Evolutionary conservation across 2,329 filamentous ascomycete genomes (phyloP), one percentile per base, ranked within the genome.

Genomic region (Aspergillus hortae): DNA sequence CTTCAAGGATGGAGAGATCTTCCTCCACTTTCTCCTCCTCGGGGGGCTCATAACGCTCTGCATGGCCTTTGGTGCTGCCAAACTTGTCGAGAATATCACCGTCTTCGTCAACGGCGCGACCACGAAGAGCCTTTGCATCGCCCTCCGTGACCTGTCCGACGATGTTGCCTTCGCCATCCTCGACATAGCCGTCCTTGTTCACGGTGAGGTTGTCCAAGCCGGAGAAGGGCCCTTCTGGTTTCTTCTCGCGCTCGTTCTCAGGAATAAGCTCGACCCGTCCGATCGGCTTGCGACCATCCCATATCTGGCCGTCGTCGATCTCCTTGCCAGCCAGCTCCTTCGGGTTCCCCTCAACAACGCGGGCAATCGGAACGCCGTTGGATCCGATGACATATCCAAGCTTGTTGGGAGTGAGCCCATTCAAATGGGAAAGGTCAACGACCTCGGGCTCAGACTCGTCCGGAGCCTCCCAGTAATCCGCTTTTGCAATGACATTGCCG

Each of bases 81-180:
- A 90, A 91, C 68, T 84, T 85, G 75, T 94, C 90, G 51, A 88
- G 78, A 30, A 95, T 84, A 52, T 94, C 89, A 35, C 90, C 90
- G 57, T 95, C 89, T 56, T 90, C 86, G 52, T 94, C 90, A 15
- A 94, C 89, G 7, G 77, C 64, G 44, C 89, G 86, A 14, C 90
- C 90, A 35, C 86, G 82, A 1, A 95, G 80, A 47, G 78, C 76
- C 78, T 90, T 90, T 33, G 80, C 68, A 49, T 95, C 87, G 2
- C 89, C 90, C 44, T 84, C 82, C 3, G 81, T 76, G 36, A 92
- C 79, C 40, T 86, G 78, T 19, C 90, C 90, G 44, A 94, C 88
- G 21, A 88, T 78, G 56, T 88, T 84, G 33, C 87, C 89, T 79
- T 95, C 79, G 80, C 86, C 69, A 83, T 96, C 80, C 77, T 95